phyloP scores from a whole-genome alignment of 1,139 yeast genomes.

The Sugiyamaella paludigena region DNA sequence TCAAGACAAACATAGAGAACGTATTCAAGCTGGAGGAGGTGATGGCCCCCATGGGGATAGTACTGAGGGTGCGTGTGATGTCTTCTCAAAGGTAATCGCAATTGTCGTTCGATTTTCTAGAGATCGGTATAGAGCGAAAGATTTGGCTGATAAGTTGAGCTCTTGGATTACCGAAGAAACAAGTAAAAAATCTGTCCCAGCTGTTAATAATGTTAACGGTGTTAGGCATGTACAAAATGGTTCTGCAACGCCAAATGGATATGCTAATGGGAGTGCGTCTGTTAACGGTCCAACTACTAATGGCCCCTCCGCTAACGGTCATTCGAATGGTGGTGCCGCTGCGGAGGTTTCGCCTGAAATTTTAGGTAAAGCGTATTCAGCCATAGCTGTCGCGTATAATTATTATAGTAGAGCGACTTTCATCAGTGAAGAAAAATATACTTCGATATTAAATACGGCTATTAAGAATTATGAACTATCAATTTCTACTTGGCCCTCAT shows the following conservation, averaged over 20 bases:
- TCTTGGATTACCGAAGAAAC: not conserved
- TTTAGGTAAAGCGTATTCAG: slow-evolving; percentile 26
- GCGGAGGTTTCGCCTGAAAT: slow-evolving; percentile 10
- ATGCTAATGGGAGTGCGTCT: not conserved
- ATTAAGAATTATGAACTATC: slow-evolving; percentile 28
- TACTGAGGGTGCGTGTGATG: slow-evolving; percentile 31
- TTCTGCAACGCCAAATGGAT: not conserved
- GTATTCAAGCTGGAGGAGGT: slow-evolving; percentile 29
- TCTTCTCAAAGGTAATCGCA: slow-evolving; percentile 27
- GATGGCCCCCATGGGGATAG: slow-evolving; percentile 28
- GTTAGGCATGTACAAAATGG: not conserved
- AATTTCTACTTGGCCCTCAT: slow-evolving; percentile 21
- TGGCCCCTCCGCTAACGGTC: not conserved
- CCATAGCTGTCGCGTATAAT: slow-evolving; percentile 30
- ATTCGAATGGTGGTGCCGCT: not conserved
- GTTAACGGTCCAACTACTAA: not conserved
- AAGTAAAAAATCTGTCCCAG: not conserved
- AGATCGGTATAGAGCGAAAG: slow-evolving; percentile 26
- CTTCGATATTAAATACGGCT: slow-evolving; percentile 25
- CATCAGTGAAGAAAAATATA: slow-evolving; percentile 22
- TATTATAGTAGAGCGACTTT: slow-evolving; percentile 26
- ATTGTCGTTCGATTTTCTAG: slow-evolving; percentile 17
- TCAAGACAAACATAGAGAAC: slow-evolving; percentile 39
- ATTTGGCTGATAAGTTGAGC: slow-evolving; percentile 28
- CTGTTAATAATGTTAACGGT: not conserved